phyloP scores from a whole-genome alignment of 306 rosid species.

The Hippophae tibetana region DNA sequence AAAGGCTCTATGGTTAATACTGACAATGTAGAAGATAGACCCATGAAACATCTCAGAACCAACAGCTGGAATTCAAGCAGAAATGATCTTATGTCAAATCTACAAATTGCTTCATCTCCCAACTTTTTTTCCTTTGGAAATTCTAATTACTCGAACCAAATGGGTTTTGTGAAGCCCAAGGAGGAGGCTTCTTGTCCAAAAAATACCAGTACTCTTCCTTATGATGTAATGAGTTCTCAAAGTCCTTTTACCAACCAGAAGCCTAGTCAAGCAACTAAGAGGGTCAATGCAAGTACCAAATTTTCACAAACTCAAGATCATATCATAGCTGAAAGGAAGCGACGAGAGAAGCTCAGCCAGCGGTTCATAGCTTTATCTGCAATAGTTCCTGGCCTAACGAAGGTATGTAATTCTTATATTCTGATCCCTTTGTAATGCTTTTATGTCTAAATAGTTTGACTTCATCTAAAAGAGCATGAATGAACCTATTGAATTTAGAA shows the following conservation, averaged over 20 bases:
- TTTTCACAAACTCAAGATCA: slow-evolving; percentile 67
- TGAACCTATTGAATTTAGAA: no score
- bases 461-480: no score
- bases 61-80: slow-evolving; percentile 40
- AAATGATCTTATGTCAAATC: slow-evolving; percentile 24
- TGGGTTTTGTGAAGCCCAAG: slow-evolving; percentile 52
- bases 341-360: slow-evolving; percentile 44
- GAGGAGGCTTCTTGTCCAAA: slow-evolving; percentile 39
- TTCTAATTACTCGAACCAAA: slow-evolving; percentile 34
- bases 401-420: slow-evolving; percentile 28
- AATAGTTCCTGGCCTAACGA: slow-evolving; percentile 43
- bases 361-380: slow-evolving; percentile 40
- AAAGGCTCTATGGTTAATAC: slow-evolving; percentile 32
- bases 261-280: slow-evolving; percentile 31
- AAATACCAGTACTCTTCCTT: slow-evolving; percentile 23
- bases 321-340: slow-evolving; percentile 45
- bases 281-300: slow-evolving; percentile 32
- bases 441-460: no score
- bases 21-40: slow-evolving; percentile 28
- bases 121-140: slow-evolving; percentile 43
- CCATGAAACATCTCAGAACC: slow-evolving; percentile 39
- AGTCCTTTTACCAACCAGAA: slow-evolving; percentile 36
- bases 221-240: slow-evolving; percentile 39
- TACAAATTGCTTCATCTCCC: slow-evolving; percentile 33
- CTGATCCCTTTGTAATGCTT: no score